Evolutionary conservation across 1,284 basidiomycete species (phyloP).

Genomic region (Chiua sp.): DNA sequence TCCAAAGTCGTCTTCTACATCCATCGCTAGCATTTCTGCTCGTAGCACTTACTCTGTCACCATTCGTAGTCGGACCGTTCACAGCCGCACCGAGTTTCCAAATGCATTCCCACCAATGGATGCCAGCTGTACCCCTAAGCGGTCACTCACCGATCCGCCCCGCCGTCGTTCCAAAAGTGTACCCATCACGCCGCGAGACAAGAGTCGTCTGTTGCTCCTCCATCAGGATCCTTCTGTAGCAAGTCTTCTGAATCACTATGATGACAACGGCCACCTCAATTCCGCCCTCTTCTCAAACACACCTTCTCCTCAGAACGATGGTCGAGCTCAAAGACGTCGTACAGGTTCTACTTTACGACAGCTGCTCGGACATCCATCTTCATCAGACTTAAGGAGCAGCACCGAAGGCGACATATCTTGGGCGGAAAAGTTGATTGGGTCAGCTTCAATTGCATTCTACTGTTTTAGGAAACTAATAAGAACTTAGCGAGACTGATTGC

Average conservation of each 20-base stretch:
- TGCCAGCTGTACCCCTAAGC: slow-evolving; percentile 27
- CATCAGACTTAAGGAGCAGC: slow-evolving; percentile 33
- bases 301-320: slow-evolving; percentile 45
- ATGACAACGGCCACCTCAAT: slow-evolving; percentile 68
- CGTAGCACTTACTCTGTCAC: slow-evolving; percentile 73
- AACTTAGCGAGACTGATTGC: slow-evolving; percentile 51
- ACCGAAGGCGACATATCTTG: slow-evolving; percentile 78
- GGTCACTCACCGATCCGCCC: slow-evolving; percentile 30
- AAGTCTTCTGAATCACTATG: slow-evolving; percentile 72
- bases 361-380: slow-evolving; percentile 61
- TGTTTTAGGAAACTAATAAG: slow-evolving; percentile 5
- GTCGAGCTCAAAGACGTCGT: slow-evolving; percentile 57
- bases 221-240: slow-evolving; percentile 78
- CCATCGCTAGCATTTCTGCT: slow-evolving; percentile 55
- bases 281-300: slow-evolving; percentile 68
- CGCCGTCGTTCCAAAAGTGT: slow-evolving; percentile 40
- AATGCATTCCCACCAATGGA: slow-evolving; percentile 55
- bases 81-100: slow-evolving; percentile 67
- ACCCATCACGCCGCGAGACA: slow-evolving; percentile 50
- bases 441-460: slow-evolving; percentile 25
- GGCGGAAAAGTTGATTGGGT: slow-evolving; percentile 78
- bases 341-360: slow-evolving; percentile 75
- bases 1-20: slow-evolving; percentile 52
- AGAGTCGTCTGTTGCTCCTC: slow-evolving; percentile 59
- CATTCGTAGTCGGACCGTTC: slow-evolving; percentile 63